These are phyloP conservation scores for Pseudogymnoascus sp. DNA, from an alignment of 2,329 filamentous ascomycete species.

Conservation along the genomic window DNA sequence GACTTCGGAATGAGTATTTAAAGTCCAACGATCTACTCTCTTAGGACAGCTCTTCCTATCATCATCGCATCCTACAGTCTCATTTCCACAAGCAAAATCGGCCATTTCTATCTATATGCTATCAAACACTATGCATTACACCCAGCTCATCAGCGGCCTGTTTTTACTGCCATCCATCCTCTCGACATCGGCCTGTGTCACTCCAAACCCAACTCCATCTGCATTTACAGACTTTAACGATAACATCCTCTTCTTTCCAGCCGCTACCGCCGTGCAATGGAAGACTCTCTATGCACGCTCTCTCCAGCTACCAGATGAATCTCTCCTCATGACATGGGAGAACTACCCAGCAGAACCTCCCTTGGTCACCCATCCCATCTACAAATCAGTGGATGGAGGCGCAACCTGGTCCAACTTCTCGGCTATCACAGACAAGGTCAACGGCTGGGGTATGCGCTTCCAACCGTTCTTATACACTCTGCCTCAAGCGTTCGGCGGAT, in stretches of 20 bases:
- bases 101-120: background rate
- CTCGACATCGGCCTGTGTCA: background rate
- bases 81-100: background rate
- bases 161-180: background rate
- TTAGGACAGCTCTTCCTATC: background rate
- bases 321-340: conserved; percentile 44
- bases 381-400: conserved; percentile 44
- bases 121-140: background rate
- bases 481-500: conserved; percentile 48
- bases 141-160: background rate
- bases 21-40: background rate
- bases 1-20: background rate
- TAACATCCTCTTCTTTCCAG: background rate
- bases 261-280: background rate
- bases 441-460: conserved; percentile 56
- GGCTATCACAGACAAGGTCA: conserved; percentile 52
- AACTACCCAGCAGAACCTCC: conserved; percentile 45
- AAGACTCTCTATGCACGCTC: conserved; percentile 20
- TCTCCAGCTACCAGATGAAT: conserved; percentile 24
- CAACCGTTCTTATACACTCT: conserved; percentile 62
- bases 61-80: background rate
- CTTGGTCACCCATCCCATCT: conserved; percentile 41
- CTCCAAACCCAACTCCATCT: background rate
- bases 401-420: conserved; percentile 54
- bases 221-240: background rate